Evolutionary conservation across 495 filamentous ascomycete genomes (phyloP).

Genomic region (Penicillium maclennaniae): DNA sequence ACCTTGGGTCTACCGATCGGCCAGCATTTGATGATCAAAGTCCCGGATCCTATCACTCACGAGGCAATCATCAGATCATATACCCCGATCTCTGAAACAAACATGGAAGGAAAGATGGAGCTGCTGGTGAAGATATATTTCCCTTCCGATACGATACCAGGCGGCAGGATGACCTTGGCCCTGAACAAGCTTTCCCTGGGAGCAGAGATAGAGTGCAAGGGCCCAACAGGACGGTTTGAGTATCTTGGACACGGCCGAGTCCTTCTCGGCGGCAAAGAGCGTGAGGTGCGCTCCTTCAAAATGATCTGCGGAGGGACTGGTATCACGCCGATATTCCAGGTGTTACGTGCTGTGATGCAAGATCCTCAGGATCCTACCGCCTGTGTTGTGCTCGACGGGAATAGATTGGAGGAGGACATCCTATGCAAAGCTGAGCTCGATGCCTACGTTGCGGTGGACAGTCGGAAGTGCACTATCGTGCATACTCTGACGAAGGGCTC

Average conservation of each 20-base stretch:
- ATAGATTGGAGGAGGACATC: slow-evolving; percentile 78
- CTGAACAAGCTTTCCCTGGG: slow-evolving; percentile 70
- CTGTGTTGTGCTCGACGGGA: slow-evolving; percentile 78
- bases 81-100: slow-evolving; percentile 73
- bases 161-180: slow-evolving; percentile 83
- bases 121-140: slow-evolving; percentile 88
- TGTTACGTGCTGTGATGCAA: slow-evolving; percentile 71
- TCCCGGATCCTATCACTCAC: slow-evolving; percentile 60
- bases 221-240: slow-evolving; percentile 83
- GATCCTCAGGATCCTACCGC: slow-evolving; percentile 53
- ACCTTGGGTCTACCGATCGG: slow-evolving; percentile 77
- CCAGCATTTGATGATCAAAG: slow-evolving; percentile 84
- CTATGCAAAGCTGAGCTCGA: slow-evolving; percentile 77
- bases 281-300: slow-evolving; percentile 63
- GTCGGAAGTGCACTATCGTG: slow-evolving; percentile 59
- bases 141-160: slow-evolving; percentile 51
- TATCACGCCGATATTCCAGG: slow-evolving; percentile 89
- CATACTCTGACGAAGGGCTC: slow-evolving; percentile 68
- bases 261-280: slow-evolving; percentile 53
- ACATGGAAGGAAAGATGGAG: slow-evolving; percentile 59
- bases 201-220: slow-evolving; percentile 78
- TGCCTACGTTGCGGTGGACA: slow-evolving; percentile 46
- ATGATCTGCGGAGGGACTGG: slow-evolving; percentile 92
- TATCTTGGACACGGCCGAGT: slow-evolving; percentile 70
- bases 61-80: slow-evolving; percentile 82